phyloP scores from a whole-genome alignment of 192 early-diverging fungal genomes.

The Coemansia sp. region DNA sequence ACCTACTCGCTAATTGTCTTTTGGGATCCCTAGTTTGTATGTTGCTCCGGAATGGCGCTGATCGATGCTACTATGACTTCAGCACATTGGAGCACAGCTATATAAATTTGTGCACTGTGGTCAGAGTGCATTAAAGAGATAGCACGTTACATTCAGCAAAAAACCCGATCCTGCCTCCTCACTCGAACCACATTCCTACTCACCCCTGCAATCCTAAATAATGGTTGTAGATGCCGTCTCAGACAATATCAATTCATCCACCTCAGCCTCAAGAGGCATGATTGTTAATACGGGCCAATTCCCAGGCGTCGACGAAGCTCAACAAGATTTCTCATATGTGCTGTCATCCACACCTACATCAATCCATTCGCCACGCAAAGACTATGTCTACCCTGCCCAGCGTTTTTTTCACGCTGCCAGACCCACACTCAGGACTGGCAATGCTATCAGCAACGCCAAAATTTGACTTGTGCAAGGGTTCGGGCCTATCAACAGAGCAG shows the following conservation, averaged over 20 bases:
- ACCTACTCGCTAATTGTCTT: neutral
- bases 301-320: neutral
- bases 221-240: neutral
- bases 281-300: neutral
- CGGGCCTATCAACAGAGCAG: slow-evolving; percentile 9
- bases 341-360: neutral
- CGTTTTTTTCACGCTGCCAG: slow-evolving; percentile 24
- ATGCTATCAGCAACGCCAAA: slow-evolving; percentile 16
- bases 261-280: neutral
- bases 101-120: neutral
- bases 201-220: neutral
- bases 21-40: neutral
- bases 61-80: neutral
- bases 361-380: neutral
- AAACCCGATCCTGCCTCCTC: neutral
- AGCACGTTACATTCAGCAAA: neutral
- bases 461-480: neutral
- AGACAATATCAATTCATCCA: neutral
- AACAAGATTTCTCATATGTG: neutral
- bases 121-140: neutral
- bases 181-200: too few relatives aligned
- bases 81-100: neutral
- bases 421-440: slow-evolving; percentile 21
- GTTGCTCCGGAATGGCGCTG: neutral
- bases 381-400: slow-evolving; percentile 1